A percentile compares a stretch with the other conserved stretches of the same genome.
These are phyloP conservation scores for Candida boleticola DNA, from an alignment of 805 yeast genomes.

Conservation along the genomic window DNA sequence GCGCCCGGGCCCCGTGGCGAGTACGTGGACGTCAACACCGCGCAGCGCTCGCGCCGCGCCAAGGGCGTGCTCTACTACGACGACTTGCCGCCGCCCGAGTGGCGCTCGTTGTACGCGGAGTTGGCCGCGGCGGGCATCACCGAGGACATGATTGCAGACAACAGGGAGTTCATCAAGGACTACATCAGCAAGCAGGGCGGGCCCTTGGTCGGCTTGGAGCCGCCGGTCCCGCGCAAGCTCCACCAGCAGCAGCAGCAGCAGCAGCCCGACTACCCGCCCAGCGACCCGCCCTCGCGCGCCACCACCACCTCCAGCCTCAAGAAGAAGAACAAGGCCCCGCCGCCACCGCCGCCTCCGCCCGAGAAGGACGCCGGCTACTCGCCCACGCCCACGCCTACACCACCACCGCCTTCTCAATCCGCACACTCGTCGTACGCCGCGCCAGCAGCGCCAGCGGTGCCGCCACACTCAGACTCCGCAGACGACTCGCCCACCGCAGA, in stretches of 20 bases:
- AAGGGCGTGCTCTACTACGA: conserved; percentile 70
- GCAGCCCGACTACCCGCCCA: conserved; percentile 15
- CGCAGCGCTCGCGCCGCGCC: conserved; percentile 54
- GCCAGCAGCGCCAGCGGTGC: conserved; percentile 11
- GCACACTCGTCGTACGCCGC: background rate
- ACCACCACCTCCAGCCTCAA: background rate
- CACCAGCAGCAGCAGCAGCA: conserved; percentile 22
- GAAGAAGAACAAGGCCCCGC: conserved; percentile 33
- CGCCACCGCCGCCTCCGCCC: conserved; percentile 40
- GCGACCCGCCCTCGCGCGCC: conserved; percentile 10
- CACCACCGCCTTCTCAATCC: background rate
- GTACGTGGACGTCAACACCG: conserved; percentile 42
- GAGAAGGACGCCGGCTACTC: conserved; percentile 1
- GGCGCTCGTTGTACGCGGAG: conserved; percentile 73
- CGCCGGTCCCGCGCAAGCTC: conserved; percentile 71
- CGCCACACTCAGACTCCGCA: conserved; percentile 3
- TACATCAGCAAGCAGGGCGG: conserved; percentile 75
- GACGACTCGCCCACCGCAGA: background rate
- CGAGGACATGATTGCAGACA: conserved; percentile 87
- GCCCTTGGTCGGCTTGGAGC: conserved; percentile 78
- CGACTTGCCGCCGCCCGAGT: conserved; percentile 78
- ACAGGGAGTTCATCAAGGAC: conserved; percentile 76
- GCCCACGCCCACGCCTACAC: conserved; percentile 5
- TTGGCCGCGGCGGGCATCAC: conserved; percentile 76
- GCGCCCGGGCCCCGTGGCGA: conserved; percentile 70